Base-by-base conservation (phyloP, 805 yeast species). In the Metschnikowia koreensis region DNA sequence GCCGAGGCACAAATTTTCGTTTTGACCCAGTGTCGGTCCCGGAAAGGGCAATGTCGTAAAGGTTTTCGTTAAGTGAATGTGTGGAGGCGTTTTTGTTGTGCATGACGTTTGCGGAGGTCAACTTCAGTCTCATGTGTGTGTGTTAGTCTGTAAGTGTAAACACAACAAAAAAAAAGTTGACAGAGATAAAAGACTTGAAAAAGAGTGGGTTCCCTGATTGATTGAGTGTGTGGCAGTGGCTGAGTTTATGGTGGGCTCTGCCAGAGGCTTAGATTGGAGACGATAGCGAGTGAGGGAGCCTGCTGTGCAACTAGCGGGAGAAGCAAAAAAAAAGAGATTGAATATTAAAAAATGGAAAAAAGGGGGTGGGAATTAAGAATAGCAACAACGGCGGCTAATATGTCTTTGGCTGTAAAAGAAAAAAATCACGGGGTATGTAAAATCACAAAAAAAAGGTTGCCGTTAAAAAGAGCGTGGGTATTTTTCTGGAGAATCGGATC, bases 51-150 rank as follows among this genome's bases (percentile, higher is more conserved):
- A 63, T 61, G 39, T 63, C 66, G 47, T 64, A 70, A 44, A 65
- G 63, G 56, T 68, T 69, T 16, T 64, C 66, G 50, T 57, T 55
- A 17, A 66, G 55, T 28, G 65, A 57, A 37, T 47, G 47, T 40
- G 52, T 61, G 38, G 67, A 61, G 36, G 52, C 46, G 47, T 63
- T 63, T 39, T 51, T 53, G 44, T 58, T 62, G 44, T 54, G 59
- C 67, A 64, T 64, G 13, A 31, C 34, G 10, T 31, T 16, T 48
- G 15, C 31, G 26, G 17, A n/a, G 37, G 13, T 26, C 7, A 16
- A 7, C 11, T 17, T 36, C 15, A 31, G 29, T n/a, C 11, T n/a
- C 28, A 15, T 28, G 26, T 10, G 36, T n/a, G 44, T 13, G 34
- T 9, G 34, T n/a, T n/a, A 9, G 34, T 9, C 22, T 10, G 34